Base-by-base conservation (phyloP, 2,329 filamentous ascomycete species). In the Hortaea sp. region DNA sequence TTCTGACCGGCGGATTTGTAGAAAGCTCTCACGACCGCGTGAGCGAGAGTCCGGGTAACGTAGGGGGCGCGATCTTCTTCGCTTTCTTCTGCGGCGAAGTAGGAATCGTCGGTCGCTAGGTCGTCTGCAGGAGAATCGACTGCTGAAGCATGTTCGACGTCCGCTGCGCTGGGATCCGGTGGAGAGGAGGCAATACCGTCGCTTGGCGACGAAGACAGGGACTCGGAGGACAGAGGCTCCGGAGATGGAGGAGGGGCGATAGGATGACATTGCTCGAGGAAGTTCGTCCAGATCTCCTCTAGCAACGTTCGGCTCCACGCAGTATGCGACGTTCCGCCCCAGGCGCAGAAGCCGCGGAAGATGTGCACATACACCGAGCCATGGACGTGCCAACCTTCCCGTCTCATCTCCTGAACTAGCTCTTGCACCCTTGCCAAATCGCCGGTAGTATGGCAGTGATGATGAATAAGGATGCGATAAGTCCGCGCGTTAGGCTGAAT, bases 301-400 rank as follows among this genome's bases (percentile, higher is more conserved):
- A 97, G 75, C n/a, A 80, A 76, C 53, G 75, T 66, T 29, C 72
- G 69, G 29, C 79, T 87, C 90, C 92, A 98, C 9, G 78, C 73
- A 0, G 81, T 81, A 52, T 81, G 70, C 27, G 71, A 67, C 12
- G 74, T 65, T 28, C 79, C 81, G 7, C 89, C 90, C 59, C 95
- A 82, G 2, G 70, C 64, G 30, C 76, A 73, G 60, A 97, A 98
- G 0, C 85, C 88, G 57, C 87, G 83, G 67, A 97, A 85, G 3
- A 97, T 71, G 6, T 84, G 75, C 34, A 92, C 71, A 58, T 90
- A 95, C 27, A 94, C 77, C 47, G 83, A 77, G 5, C 84, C 84
- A 50, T 90, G 80, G 11, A 90, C 69, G 0, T 80, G 77, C 3
- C 94, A 72, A 3, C 74, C 68, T 53, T 81, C 81, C 34, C 70